Base-by-base conservation (phyloP, 2,329 filamentous ascomycete species). In the Karstenula rhodostoma region DNA sequence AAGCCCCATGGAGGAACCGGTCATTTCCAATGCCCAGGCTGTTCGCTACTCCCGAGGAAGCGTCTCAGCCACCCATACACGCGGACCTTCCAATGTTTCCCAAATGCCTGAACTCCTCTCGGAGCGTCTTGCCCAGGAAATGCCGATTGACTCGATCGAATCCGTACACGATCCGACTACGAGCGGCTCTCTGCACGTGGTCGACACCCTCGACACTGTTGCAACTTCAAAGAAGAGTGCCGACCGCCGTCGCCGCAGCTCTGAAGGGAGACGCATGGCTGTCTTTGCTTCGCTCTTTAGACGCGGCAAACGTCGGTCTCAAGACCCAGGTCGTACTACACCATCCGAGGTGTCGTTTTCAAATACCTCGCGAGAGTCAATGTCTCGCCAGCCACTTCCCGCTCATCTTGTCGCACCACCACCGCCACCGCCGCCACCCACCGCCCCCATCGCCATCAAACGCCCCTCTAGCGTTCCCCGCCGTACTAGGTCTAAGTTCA, bases 361-460 rank as follows among this genome's bases (percentile, higher is more conserved):
- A 4, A 97, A 97, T 71, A 92, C 93, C 0, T 97, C 94, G 1
- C 87, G 93, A 64, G 94, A 97, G 72, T 96, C 94, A 17, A 94
- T 97, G 80, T 83, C 85, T 63, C 83, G 81, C 64, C 81, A 88
- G 59, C 78, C 80, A 56, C 80, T 81, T 29, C 83, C 84, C 19
- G 78, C 82, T 50, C 83, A 85, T 58, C 76, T 84, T 25, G 68
- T 82, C 19, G 78, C 74, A 55, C 70, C 78, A 75, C 59, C 76
- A 72, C 72, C 43, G 7, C 40, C n/a, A 7, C 40, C 74, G 54
- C 70, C 78, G 75, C 60, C 75, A 72, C 71, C 44, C 67, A 55
- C 76, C 71, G 52, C 77, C n/a, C 71, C 73, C 4, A 69, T 75
- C n/a, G 67, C 70, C 53, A 77, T 81, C 35, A 81, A 83, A 59